These are phyloP conservation scores for Phanerodontia chrysosporium DNA, from an alignment of 768 basidiomycete species.

Conservation along the genomic window DNA sequence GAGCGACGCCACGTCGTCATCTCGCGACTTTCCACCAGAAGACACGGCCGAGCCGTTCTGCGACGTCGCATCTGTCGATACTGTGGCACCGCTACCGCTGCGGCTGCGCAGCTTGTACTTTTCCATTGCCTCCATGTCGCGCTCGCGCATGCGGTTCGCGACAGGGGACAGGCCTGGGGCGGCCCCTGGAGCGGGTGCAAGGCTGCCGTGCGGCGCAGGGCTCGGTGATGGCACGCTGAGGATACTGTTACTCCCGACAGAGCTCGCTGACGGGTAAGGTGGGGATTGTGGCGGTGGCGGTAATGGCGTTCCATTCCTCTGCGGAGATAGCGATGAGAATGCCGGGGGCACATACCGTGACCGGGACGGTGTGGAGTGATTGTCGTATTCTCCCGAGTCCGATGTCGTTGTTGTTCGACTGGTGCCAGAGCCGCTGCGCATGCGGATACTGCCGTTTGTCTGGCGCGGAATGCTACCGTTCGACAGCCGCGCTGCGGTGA, in stretches of 20 bases:
- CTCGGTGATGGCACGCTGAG: constrained; percentile 36
- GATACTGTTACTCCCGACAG: constrained; percentile 34
- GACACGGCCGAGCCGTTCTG: constrained; percentile 48
- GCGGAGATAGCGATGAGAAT: constrained; percentile 27
- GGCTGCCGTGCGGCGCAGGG: constrained; percentile 33
- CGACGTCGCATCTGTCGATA: constrained; percentile 69
- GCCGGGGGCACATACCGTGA: constrained; percentile 45
- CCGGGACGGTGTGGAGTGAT: constrained; percentile 35
- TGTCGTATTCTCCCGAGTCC: constrained; percentile 62
- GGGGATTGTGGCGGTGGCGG: constrained; percentile 32
- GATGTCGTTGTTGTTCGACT: constrained; percentile 75
- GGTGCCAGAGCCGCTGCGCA: constrained; percentile 79
- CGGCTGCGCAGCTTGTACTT: constrained; percentile 80
- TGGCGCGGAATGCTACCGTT: constrained; percentile 35
- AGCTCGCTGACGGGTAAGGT: constrained; percentile 31
- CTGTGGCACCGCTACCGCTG: constrained; percentile 72
- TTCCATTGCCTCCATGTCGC: constrained; percentile 85
- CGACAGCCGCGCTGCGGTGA: constrained; percentile 34
- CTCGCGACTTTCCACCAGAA: constrained; percentile 50
- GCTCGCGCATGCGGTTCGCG: constrained; percentile 74
- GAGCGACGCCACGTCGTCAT: constrained; percentile 31
- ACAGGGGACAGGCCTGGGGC: constrained; percentile 67
- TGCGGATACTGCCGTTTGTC: constrained; percentile 40
- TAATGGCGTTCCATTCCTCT: constrained; percentile 21
- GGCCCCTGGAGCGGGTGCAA: constrained; percentile 26